phyloP scores from a whole-genome alignment of 495 filamentous ascomycete species.

The Hypoxylon subgilvum region DNA sequence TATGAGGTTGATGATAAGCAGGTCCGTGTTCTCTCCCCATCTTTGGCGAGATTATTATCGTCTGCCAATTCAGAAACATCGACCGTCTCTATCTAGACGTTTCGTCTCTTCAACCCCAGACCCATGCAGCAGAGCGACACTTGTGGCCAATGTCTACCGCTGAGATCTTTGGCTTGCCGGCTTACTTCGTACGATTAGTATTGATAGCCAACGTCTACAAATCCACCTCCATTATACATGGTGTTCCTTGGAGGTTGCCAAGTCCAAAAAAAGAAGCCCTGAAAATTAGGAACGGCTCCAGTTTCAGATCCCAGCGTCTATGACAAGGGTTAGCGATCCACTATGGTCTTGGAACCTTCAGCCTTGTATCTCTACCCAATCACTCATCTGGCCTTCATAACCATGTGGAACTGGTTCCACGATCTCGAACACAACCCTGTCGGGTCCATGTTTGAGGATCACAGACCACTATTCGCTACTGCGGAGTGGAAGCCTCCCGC shows the following conservation, averaged over 20 bases:
- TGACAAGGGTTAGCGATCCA: constrained; percentile 23
- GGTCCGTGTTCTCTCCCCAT: too few species aligned
- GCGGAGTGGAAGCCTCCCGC: too few species aligned
- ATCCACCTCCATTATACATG: too few species aligned
- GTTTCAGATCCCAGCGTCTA: constrained; percentile 30
- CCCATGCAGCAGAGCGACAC: constrained; percentile 7
- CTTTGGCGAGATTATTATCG: too few species aligned
- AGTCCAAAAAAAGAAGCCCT: constrained; percentile 12
- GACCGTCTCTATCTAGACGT: constrained; percentile 1
- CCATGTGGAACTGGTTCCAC: constrained; percentile 22
- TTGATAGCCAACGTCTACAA: too few species aligned
- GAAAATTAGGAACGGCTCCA: constrained; percentile 20
- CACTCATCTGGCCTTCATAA: constrained; percentile 12
- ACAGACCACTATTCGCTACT: constrained; percentile 29
- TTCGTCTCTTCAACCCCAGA: constrained; percentile 1
- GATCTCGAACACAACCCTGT: constrained; percentile 39
- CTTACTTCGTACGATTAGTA: too few species aligned
- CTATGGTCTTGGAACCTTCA: constrained; percentile 26
- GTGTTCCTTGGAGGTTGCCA: too few species aligned
- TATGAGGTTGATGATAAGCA: too few species aligned
- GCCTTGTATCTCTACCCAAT: constrained; percentile 32
- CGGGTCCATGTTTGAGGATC: constrained; percentile 41
- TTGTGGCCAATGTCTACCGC: not conserved
- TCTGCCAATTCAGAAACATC: constrained; percentile 3
- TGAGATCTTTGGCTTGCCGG: too few species aligned